phyloP scores from a whole-genome alignment of 345 rosid species.

The Schrenkiella parvula region DNA sequence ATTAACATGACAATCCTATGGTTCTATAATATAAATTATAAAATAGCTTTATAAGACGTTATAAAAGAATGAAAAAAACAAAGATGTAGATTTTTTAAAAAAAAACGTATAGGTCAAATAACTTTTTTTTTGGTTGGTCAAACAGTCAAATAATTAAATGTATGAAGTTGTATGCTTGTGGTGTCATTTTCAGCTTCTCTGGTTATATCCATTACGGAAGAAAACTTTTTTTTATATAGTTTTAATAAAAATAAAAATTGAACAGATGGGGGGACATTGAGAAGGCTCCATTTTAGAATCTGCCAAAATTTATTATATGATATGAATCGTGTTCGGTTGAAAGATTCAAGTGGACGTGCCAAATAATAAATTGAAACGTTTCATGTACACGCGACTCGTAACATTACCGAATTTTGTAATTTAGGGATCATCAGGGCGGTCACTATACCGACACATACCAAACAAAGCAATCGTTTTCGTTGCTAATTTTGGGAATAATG shows the following conservation, averaged over 20 bases:
- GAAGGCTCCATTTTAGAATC: neutral
- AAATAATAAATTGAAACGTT: slow-evolving; percentile 18
- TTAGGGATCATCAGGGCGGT: slow-evolving; percentile 14
- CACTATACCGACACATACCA: slow-evolving; percentile 17
- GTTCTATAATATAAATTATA: too few species aligned
- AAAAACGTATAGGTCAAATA: neutral
- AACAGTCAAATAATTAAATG: neutral
- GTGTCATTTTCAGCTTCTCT: neutral
- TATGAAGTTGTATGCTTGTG: neutral
- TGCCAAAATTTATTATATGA: neutral
- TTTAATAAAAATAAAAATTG: neutral
- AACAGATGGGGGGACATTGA: neutral
- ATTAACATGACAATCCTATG: neutral
- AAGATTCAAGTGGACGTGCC: slow-evolving; percentile 17
- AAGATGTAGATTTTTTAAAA: too few species aligned
- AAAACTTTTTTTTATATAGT: neutral
- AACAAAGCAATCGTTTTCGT: slow-evolving; percentile 22
- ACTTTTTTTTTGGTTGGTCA: neutral
- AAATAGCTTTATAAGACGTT: neutral
- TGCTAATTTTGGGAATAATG: neutral
- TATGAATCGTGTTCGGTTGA: slow-evolving; percentile 23
- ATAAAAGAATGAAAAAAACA: too few species aligned
- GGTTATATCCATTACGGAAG: neutral
- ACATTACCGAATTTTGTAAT: neutral
- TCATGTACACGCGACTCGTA: slow-evolving; percentile 7